A percentile compares a stretch with the other conserved stretches of the same genome.
Evolutionary conservation across 2,329 filamentous ascomycete genomes (phyloP).

Genomic region (Pyricularia pennisetigena): DNA sequence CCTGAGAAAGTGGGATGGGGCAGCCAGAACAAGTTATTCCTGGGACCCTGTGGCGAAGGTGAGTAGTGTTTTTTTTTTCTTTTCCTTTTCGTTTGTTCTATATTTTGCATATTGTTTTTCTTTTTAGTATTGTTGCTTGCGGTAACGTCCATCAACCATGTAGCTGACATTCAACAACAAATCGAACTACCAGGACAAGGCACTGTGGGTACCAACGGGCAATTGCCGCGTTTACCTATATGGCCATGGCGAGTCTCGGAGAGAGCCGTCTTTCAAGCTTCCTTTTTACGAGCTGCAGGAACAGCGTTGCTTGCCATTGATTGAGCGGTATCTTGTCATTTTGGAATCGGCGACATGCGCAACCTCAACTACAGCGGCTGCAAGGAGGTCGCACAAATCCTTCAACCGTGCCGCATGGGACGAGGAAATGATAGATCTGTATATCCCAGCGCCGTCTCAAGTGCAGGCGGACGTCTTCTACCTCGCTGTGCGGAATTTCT

Average conservation of each 20-base stretch:
- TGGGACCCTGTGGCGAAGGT: constrained; percentile 41
- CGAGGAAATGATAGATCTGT: constrained; percentile 42
- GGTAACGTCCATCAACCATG: not conserved
- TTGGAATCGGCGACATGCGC: constrained; percentile 17
- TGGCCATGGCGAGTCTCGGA: constrained; percentile 50
- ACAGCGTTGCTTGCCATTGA: constrained; percentile 48
- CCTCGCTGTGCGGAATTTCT: constrained; percentile 62
- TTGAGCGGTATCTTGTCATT: constrained; percentile 36
- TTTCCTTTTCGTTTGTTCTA: not conserved
- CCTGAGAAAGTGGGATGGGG: constrained; percentile 42
- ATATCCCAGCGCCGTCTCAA: constrained; percentile 55
- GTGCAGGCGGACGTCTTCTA: constrained; percentile 52
- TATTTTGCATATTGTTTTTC: no score
- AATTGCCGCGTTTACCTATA: constrained; percentile 65
- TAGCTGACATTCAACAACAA: not conserved
- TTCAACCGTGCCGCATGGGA: constrained; percentile 13
- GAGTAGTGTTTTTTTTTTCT: constrained; percentile 14
- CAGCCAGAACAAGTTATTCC: constrained; percentile 26
- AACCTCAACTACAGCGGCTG: constrained; percentile 6
- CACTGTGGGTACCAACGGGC: constrained; percentile 58
- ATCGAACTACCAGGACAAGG: constrained; percentile 46
- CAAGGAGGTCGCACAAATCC: constrained; percentile 7
- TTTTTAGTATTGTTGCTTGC: not conserved
- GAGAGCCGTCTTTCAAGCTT: constrained; percentile 59
- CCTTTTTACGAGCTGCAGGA: constrained; percentile 47